phyloP scores from a whole-genome alignment of 2,329 filamentous ascomycete species.

The Colletotrichum phormii region DNA sequence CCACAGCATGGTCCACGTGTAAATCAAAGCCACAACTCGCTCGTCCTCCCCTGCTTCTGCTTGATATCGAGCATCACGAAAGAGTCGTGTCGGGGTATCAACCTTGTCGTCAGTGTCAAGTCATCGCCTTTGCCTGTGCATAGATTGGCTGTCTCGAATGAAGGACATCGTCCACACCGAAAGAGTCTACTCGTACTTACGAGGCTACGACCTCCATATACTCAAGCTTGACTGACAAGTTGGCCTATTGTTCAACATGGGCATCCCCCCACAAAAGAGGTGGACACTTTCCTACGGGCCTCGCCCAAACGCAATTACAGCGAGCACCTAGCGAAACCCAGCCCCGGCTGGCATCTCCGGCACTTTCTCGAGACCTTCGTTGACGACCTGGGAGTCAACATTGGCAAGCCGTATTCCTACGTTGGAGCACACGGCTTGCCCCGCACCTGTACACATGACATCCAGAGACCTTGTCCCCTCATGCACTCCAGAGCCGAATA shows the following conservation, averaged over 20 bases:
- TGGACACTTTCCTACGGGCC: neutral
- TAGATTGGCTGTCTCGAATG: slow-evolving; percentile 8
- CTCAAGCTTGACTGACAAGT: neutral
- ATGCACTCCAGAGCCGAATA: slow-evolving; percentile 18
- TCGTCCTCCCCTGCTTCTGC: neutral
- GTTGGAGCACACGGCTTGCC: slow-evolving; percentile 8
- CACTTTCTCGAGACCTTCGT: neutral
- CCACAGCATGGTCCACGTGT: neutral
- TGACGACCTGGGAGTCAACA: neutral
- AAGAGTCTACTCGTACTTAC: neutral
- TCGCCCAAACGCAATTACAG: neutral
- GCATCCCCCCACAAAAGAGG: neutral
- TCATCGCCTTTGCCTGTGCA: neutral
- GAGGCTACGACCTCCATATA: neutral
- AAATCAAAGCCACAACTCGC: neutral
- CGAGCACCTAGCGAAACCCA: neutral
- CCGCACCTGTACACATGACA: slow-evolving; percentile 30
- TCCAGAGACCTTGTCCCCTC: neutral
- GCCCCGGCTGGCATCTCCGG: neutral
- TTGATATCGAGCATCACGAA: neutral
- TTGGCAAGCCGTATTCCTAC: slow-evolving; percentile 8
- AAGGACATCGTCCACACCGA: neutral
- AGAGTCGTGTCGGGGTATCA: neutral
- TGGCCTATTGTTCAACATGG: neutral
- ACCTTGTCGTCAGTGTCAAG: slow-evolving; percentile 4